Evolutionary conservation across 2,329 filamentous ascomycete genomes (phyloP).

Genomic region (Xylariomycetidae sp.): DNA sequence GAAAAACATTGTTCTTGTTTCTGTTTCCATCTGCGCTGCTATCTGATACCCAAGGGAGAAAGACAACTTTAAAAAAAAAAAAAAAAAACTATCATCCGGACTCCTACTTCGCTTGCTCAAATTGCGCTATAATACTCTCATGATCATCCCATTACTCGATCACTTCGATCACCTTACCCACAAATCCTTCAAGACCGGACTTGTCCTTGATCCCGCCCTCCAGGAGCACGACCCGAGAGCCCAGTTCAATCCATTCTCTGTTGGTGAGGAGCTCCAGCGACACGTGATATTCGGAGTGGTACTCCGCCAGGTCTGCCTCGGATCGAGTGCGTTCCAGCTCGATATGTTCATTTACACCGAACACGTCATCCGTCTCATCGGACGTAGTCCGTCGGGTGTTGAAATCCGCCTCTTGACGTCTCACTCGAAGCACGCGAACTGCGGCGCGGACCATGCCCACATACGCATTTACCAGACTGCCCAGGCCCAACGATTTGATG

Average conservation of each 20-base stretch:
- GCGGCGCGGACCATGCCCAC: constrained; percentile 81
- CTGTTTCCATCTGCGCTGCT: no score
- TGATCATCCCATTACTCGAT: constrained; percentile 50
- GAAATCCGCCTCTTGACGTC: constrained; percentile 20
- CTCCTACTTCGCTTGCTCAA: no score
- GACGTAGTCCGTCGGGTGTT: constrained; percentile 22
- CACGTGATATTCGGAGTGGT: constrained; percentile 45
- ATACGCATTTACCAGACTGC: constrained; percentile 75
- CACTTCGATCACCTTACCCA: constrained; percentile 62
- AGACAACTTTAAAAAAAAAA: no score
- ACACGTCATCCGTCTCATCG: constrained; percentile 51
- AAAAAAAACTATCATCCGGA: no score
- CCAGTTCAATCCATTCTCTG: constrained; percentile 70
- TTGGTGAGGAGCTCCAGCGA: constrained; percentile 64
- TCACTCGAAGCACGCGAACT: constrained; percentile 65
- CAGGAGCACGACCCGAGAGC: constrained; percentile 65
- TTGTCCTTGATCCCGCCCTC: constrained; percentile 66
- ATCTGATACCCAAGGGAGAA: no score
- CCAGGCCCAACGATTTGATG: constrained; percentile 58
- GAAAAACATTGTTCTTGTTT: no score
- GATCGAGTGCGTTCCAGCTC: constrained; percentile 30
- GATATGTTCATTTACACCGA: constrained; percentile 48
- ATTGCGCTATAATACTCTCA: no score
- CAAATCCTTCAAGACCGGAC: constrained; percentile 66
- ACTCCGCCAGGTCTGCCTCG: constrained; percentile 18